phyloP scores from a whole-genome alignment of 257 asterid genomes.

The Knoxia roxburghii region DNA sequence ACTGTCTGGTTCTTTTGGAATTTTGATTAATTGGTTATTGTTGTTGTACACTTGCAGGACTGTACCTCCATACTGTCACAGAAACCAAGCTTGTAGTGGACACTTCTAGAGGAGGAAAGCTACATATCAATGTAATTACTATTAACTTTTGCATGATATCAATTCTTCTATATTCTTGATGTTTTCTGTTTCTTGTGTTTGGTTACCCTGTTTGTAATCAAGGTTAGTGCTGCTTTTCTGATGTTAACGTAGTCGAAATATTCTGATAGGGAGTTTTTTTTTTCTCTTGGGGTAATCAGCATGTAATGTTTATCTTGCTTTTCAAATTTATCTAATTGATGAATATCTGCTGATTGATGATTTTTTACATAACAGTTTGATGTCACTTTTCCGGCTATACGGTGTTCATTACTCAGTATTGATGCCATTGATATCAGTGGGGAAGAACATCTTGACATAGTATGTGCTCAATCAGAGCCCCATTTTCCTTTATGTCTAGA shows the following conservation, averaged over 20 bases:
- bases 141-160: slow-evolving; percentile 11
- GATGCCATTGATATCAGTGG: slow-evolving; percentile 99
- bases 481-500: slow-evolving; percentile 13
- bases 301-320: background rate
- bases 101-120: slow-evolving; percentile 91
- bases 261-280: background rate
- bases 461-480: slow-evolving; percentile 26
- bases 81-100: slow-evolving; percentile 89
- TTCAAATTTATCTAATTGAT: background rate
- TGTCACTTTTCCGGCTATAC: slow-evolving; percentile 77
- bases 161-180: background rate
- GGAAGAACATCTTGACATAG: slow-evolving; percentile 91
- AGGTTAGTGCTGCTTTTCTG: background rate
- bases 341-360: background rate
- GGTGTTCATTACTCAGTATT: slow-evolving; percentile 85
- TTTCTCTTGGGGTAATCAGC: background rate
- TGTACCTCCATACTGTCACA: slow-evolving; percentile 78
- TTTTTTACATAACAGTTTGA: slow-evolving; percentile 69
- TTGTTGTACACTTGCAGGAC: slow-evolving; percentile 52
- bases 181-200: background rate
- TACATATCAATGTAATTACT: slow-evolving; percentile 69
- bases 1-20: slow-evolving; percentile 5
- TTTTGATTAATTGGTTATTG: slow-evolving; percentile 12
- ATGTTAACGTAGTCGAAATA: background rate
- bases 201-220: background rate